Percentiles rank a stretch among this genome's conserved stretches.
Conservation (phyloP, 805 yeast species). For the Vanderwaltozyma yarrowii region DNA sequence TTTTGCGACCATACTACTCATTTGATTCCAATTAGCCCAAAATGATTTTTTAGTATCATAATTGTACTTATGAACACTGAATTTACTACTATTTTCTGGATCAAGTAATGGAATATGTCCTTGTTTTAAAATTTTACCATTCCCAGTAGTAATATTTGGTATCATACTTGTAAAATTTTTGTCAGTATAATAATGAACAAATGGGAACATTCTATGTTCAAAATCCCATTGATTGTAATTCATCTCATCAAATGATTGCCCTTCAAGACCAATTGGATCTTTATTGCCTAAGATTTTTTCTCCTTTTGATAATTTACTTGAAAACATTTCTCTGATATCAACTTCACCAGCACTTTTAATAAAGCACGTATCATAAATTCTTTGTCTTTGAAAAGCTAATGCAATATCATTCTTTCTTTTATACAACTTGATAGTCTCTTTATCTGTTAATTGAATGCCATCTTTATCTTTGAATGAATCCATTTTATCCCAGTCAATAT, state of each 20-base stretch:
- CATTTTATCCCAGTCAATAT: neutral
- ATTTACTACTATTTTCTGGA: neutral
- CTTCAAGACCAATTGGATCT: neutral
- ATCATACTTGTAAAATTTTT: conserved; percentile 8
- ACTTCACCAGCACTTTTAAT: neutral
- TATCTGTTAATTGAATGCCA: neutral
- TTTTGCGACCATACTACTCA: conserved; percentile 6
- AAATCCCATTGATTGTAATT: conserved; percentile 10
- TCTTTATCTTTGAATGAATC: conserved; percentile 2
- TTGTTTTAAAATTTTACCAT: conserved; percentile 3
- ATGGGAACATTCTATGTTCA: conserved; percentile 18
- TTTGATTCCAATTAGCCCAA: conserved; percentile 12
- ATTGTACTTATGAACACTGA: neutral
- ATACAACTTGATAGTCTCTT: conserved; percentile 1
- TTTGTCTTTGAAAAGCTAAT: conserved; percentile 11
- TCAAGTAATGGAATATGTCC: conserved; percentile 9
- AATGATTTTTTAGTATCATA: conserved; percentile 8
- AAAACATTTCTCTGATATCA: neutral
- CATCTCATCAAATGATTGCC: neutral
- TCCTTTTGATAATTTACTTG: no score
- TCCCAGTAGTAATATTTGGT: conserved; percentile 9
- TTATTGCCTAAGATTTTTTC: no score
- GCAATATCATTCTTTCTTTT: conserved; percentile 6
- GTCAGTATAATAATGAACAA: conserved; percentile 7
- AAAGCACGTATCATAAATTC: conserved; percentile 17